These are phyloP conservation scores for Colletotrichum filicis DNA, from an alignment of 2,329 filamentous ascomycete genomes.

Conservation along the genomic window DNA sequence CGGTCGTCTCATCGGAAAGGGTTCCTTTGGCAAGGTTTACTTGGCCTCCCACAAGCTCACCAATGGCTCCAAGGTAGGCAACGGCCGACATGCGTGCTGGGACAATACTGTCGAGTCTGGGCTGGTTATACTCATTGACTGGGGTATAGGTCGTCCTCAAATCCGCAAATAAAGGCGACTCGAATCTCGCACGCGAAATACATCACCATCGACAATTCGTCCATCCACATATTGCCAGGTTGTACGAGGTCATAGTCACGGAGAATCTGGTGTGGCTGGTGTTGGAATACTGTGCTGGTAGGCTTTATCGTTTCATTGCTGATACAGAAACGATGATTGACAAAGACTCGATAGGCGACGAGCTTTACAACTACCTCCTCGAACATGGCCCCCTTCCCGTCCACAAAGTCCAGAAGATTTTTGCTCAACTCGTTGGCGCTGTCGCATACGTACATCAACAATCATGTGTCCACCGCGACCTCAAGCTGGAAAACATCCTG, in stretches of 20 bases:
- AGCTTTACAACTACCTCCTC: slow-evolving; percentile 96
- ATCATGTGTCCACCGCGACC: slow-evolving; percentile 93
- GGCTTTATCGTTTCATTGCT: slow-evolving; percentile 36
- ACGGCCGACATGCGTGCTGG: neutral
- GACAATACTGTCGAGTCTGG: neutral
- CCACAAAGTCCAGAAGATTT: slow-evolving; percentile 92
- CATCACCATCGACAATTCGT: slow-evolving; percentile 98
- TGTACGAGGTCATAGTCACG: slow-evolving; percentile 98
- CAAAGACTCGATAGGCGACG: slow-evolving; percentile 73
- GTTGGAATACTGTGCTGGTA: slow-evolving; percentile 94
- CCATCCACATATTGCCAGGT: slow-evolving; percentile 93
- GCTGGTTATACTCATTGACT: slow-evolving; percentile 5
- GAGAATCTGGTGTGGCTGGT: slow-evolving; percentile 96
- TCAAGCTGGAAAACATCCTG: slow-evolving; percentile 96
- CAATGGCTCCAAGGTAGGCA: slow-evolving; percentile 90
- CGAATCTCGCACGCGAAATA: slow-evolving; percentile 96
- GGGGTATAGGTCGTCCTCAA: slow-evolving; percentile 88
- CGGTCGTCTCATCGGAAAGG: slow-evolving; percentile 93
- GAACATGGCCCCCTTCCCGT: slow-evolving; percentile 85
- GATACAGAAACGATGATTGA: slow-evolving; percentile 40
- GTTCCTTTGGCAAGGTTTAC: slow-evolving; percentile 98
- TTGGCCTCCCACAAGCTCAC: slow-evolving; percentile 96
- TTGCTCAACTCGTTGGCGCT: slow-evolving; percentile 93
- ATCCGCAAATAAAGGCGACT: slow-evolving; percentile 94
- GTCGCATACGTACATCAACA: slow-evolving; percentile 96